Evolutionary conservation across 2,329 filamentous ascomycete species (phyloP).

Genomic region (Salinomyces thailandicus): DNA sequence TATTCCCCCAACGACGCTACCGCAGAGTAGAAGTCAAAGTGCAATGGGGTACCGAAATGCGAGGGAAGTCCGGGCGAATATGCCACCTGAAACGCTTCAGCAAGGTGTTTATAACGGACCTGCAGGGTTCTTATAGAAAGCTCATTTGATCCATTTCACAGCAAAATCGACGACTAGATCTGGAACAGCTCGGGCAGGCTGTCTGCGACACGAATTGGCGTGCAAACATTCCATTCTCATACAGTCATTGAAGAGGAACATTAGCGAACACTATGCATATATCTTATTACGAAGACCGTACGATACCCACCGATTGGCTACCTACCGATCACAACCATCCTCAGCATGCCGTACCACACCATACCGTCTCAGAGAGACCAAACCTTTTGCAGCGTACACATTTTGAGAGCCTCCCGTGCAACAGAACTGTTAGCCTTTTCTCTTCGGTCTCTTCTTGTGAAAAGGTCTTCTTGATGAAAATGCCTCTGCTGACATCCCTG

Average conservation of each 20-base stretch:
- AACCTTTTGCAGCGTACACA: no score
- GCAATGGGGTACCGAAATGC: constrained; percentile 28
- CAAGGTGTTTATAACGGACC: constrained; percentile 29
- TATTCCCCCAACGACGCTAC: constrained; percentile 27
- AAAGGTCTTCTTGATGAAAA: no score
- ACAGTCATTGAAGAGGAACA: not conserved
- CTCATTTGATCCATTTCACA: no score
- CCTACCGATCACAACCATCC: not conserved
- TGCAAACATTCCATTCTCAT: not conserved
- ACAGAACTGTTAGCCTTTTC: no score
- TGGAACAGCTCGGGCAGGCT: not conserved
- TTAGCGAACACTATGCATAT: not conserved
- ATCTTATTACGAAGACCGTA: no score
- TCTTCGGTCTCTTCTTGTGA: no score
- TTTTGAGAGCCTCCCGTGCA: no score
- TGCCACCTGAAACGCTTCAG: constrained; percentile 38
- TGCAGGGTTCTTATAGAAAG: constrained; percentile 19
- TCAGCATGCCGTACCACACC: not conserved
- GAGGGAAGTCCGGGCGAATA: constrained; percentile 40
- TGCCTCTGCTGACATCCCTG: no score
- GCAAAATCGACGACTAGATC: not conserved
- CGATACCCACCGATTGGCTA: no score
- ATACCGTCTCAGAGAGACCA: no score
- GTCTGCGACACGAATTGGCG: not conserved
- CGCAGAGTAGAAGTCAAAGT: constrained; percentile 14